Conservation (phyloP, 768 basidiomycete genomes). For the Ephemerocybe angulata region DNA sequence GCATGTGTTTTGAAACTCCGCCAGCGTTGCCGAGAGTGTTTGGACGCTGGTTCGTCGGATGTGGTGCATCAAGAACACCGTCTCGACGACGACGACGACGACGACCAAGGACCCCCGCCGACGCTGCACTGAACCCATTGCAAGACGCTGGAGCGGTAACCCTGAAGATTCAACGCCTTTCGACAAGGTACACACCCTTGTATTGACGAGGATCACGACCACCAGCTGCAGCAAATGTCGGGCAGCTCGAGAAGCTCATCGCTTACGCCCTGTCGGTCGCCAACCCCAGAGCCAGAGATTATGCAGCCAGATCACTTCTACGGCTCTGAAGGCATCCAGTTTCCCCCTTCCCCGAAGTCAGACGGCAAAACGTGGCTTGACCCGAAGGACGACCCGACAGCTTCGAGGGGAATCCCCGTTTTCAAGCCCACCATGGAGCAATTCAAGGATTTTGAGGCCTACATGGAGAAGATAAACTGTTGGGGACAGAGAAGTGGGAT, state of each 20-base stretch:
- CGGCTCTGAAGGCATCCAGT: slow-evolving; percentile 46
- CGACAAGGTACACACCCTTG: background rate
- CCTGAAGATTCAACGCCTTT: background rate
- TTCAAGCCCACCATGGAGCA: slow-evolving; percentile 94
- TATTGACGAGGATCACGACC: background rate
- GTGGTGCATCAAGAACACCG: background rate
- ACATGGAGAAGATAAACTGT: slow-evolving; percentile 79
- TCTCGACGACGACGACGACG: slow-evolving; percentile 14
- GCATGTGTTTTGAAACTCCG: slow-evolving; percentile 30
- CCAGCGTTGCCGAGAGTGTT: slow-evolving; percentile 11
- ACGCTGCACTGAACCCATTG: slow-evolving; percentile 6
- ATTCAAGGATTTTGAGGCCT: slow-evolving; percentile 87
- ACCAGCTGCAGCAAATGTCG: slow-evolving; percentile 22
- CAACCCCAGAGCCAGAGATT: slow-evolving; percentile 45
- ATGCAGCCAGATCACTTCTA: slow-evolving; percentile 86
- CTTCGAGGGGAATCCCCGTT: slow-evolving; percentile 90
- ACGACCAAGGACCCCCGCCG: slow-evolving; percentile 3
- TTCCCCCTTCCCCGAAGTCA: slow-evolving; percentile 59
- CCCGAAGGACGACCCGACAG: slow-evolving; percentile 77
- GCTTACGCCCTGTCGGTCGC: slow-evolving; percentile 49
- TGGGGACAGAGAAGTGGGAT: slow-evolving; percentile 94
- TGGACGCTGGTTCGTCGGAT: too few species aligned
- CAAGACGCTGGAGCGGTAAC: background rate
- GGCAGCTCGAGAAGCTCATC: slow-evolving; percentile 37
- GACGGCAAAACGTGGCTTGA: slow-evolving; percentile 64